These are phyloP conservation scores for Scalesia atractyloides DNA, from an alignment of 129 eudicot species.

Conservation along the genomic window DNA sequence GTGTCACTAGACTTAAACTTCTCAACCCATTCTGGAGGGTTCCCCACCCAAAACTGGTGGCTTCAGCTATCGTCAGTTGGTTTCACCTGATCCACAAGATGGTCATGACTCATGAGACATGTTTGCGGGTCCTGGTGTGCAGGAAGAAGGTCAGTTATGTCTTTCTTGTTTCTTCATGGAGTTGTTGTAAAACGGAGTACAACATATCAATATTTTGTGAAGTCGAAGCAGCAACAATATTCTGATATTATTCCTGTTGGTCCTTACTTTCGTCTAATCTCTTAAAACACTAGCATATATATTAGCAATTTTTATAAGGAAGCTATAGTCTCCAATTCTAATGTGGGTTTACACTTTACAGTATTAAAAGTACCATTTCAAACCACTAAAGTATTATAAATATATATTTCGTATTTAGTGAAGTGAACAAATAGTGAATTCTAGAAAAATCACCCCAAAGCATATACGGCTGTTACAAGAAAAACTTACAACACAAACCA, in stretches of 20 bases:
- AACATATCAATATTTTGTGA: constrained; percentile 34
- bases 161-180: constrained; percentile 75
- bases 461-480: too few species aligned
- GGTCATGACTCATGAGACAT: constrained; percentile 10
- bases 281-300: constrained; percentile 6
- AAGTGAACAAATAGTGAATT: too few species aligned
- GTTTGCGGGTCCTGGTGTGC: constrained; percentile 53
- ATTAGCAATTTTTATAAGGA: neutral
- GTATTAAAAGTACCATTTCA: too few species aligned
- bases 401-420: too few species aligned
- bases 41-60: constrained; percentile 71
- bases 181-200: constrained; percentile 81
- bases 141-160: constrained; percentile 61
- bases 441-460: too few species aligned
- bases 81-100: constrained; percentile 23
- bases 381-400: too few species aligned
- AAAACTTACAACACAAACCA: too few species aligned
- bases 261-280: constrained; percentile 12
- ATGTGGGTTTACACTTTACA: neutral
- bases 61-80: constrained; percentile 13
- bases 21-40: constrained; percentile 80
- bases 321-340: neutral
- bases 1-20: constrained; percentile 48
- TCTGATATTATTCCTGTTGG: constrained; percentile 22
- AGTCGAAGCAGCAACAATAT: constrained; percentile 27